Conservation (phyloP, 768 basidiomycete genomes). For the Lactifluus rugatus region DNA sequence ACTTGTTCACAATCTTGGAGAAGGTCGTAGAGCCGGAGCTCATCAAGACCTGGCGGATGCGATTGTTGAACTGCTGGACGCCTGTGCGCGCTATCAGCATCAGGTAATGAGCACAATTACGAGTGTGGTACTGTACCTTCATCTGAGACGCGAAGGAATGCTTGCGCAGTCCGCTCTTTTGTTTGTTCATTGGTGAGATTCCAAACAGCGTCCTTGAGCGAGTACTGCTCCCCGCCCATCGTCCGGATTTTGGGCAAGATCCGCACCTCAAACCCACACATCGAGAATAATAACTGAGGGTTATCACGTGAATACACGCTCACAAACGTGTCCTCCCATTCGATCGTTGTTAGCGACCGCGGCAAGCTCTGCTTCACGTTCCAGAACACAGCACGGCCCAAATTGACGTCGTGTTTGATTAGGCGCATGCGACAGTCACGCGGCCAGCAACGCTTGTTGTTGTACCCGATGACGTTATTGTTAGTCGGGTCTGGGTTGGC, state of each 20-base stretch:
- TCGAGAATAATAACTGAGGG: conserved; percentile 94
- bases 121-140: conserved; percentile 43
- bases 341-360: conserved; percentile 92
- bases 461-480: conserved; percentile 98
- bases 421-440: conserved; percentile 98
- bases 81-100: conserved; percentile 32
- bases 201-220: conserved; percentile 92
- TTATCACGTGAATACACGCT: conserved; percentile 97
- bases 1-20: conserved; percentile 98
- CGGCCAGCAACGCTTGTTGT: conserved; percentile 99
- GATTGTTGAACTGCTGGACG: conserved; percentile 95
- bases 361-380: conserved; percentile 97
- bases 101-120: background rate
- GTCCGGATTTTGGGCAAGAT: conserved; percentile 95
- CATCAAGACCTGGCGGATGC: conserved; percentile 95
- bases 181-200: conserved; percentile 95
- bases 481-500: conserved; percentile 98
- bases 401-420: conserved; percentile 98
- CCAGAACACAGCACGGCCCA: conserved; percentile 98
- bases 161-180: conserved; percentile 96
- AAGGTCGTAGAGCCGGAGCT: conserved; percentile 97
- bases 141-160: conserved; percentile 95
- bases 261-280: conserved; percentile 98
- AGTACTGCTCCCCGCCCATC: conserved; percentile 94
- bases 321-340: conserved; percentile 98